Evolutionary conservation across 306 rosid genomes (phyloP).

Genomic region (Benincasa hispida): DNA sequence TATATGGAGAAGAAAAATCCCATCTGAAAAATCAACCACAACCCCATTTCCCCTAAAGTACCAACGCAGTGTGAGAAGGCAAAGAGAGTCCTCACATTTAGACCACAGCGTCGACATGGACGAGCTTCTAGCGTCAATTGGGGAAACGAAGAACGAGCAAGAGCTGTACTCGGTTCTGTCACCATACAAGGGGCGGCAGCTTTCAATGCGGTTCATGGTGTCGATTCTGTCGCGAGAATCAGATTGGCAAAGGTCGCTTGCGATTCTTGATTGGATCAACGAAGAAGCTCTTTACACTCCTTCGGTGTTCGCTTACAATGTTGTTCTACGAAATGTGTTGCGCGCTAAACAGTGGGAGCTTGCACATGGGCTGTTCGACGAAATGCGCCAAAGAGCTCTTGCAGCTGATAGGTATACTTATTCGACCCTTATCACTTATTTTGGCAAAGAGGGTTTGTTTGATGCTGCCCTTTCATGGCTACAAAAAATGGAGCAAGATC

Average conservation of each 20-base stretch:
- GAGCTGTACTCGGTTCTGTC: slow-evolving; percentile 53
- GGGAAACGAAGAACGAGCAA: slow-evolving; percentile 40
- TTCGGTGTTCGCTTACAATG: slow-evolving; percentile 70
- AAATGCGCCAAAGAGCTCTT: slow-evolving; percentile 74
- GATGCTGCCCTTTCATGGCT: slow-evolving; percentile 85
- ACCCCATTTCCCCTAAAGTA: slow-evolving; percentile 9
- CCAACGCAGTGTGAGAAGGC: slow-evolving; percentile 21
- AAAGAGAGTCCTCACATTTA: slow-evolving; percentile 14
- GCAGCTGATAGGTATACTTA: slow-evolving; percentile 88
- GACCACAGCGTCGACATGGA: slow-evolving; percentile 84
- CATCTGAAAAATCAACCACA: slow-evolving; percentile 11
- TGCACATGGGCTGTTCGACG: slow-evolving; percentile 88
- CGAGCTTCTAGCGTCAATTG: slow-evolving; percentile 44
- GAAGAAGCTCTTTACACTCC: slow-evolving; percentile 70
- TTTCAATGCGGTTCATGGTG: slow-evolving; percentile 77
- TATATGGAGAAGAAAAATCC: slow-evolving; percentile 43
- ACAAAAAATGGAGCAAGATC: slow-evolving; percentile 82
- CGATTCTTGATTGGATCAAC: slow-evolving; percentile 79
- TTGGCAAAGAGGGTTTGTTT: slow-evolving; percentile 71
- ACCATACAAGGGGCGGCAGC: slow-evolving; percentile 42
- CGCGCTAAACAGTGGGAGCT: slow-evolving; percentile 67
- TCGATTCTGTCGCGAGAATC: slow-evolving; percentile 64
- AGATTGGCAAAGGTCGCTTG: slow-evolving; percentile 83
- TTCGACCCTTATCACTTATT: slow-evolving; percentile 71
- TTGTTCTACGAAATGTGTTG: slow-evolving; percentile 67